These are phyloP conservation scores for Rosa persica DNA, from an alignment of 306 rosid genomes.

Conservation along the genomic window DNA sequence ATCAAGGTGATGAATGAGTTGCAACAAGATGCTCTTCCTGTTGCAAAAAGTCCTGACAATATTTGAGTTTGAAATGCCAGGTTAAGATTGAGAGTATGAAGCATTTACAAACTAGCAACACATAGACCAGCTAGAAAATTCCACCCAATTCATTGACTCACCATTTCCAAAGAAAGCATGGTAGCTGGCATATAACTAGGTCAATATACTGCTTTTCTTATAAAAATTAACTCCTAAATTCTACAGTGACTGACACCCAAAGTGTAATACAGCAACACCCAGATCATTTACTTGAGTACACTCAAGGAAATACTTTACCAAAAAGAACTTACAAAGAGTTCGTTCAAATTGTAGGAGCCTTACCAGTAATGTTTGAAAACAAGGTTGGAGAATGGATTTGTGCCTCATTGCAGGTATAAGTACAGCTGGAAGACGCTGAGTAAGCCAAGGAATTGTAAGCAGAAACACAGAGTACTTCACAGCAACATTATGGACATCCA, in stretches of 20 bases:
- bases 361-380: slow-evolving; percentile 82
- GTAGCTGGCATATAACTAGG: background rate
- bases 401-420: slow-evolving; percentile 87
- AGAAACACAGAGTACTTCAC: slow-evolving; percentile 56
- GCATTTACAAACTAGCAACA: background rate
- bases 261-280: background rate
- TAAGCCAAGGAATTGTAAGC: slow-evolving; percentile 79
- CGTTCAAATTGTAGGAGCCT: slow-evolving; percentile 42
- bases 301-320: background rate
- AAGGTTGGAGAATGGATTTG: slow-evolving; percentile 69
- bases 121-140: background rate
- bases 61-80: background rate
- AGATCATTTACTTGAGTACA: background rate
- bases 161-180: background rate
- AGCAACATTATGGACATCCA: slow-evolving; percentile 54
- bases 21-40: background rate
- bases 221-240: background rate
- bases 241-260: background rate
- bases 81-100: background rate
- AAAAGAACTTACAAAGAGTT: background rate
- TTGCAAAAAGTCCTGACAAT: no score
- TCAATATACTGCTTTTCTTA: background rate
- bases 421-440: slow-evolving; percentile 68
- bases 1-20: background rate
- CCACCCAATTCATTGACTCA: background rate